Base-by-base conservation (phyloP, 2,329 filamentous ascomycete species). In the Aspergillus neoniger region DNA sequence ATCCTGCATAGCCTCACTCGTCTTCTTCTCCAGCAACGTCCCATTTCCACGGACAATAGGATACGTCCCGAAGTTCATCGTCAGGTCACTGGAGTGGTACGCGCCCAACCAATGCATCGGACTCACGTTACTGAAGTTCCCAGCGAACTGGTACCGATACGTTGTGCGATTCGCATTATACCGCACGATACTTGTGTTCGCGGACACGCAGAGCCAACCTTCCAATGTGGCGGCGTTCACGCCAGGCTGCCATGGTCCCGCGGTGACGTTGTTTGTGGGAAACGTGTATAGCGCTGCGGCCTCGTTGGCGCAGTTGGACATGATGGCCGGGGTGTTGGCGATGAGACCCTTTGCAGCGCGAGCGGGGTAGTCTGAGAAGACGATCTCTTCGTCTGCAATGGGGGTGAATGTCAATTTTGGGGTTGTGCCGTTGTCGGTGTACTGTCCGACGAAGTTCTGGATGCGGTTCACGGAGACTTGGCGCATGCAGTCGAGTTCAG, bases 271-370 rank as follows among this genome's bases (percentile, higher is more conserved):
- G 7, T 12, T 28, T 2, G 5, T 8, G 10, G 51, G 32, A 6
- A 23, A 53, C 0, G 51, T 15, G 8, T 53, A 53, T 5, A 53
- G 51, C 15, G 51, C 19, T 5, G 36, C 51, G 5, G 51, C 51
- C 15, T 53, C 51, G 8, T 53, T 53, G 19, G 51, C 51, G 21
- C 51, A 53, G 21, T 53, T 53, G 14, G 51, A 53, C 32, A 53
- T 28, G 14, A 53, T 53, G 5, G 51, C 51, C 5, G 51, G 36
- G 6, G 51, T 53, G 3, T 43, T 28, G 5, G 51, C 51, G 8
- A 53, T 39, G 7, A 25, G n/a, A 1, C 51, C 51, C 5, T 53
- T n/a, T 0, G 36, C 51, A 1, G 51, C 51, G 32, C 51, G 51
- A n/a, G 51, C 36, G 8, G 51, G 32, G 15, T 53, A 53, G 2